Base-by-base conservation (phyloP, 2,329 filamentous ascomycete genomes). In the Orbilia oligospora region DNA sequence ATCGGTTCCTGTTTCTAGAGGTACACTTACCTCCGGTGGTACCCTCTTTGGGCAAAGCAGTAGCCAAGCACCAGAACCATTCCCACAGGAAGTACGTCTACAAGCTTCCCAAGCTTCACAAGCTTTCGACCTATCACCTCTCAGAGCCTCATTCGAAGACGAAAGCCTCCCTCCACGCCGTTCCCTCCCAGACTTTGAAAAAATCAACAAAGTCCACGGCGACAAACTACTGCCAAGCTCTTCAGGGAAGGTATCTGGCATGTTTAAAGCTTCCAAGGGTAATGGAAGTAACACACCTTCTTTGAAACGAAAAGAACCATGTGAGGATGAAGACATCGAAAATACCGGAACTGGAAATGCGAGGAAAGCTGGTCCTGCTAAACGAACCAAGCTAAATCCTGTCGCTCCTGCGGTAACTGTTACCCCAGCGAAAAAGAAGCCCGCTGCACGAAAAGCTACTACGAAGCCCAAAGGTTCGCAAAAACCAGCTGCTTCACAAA, bases 111-210 rank as follows among this genome's bases (percentile, higher is more conserved):
- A 76, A 36, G 10, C 49, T 38, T 67, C 71, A 46, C 73, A 76
- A 36, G 14, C n/a, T 16, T 18, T 48, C 30, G 49, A 51, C 10
- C 49, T 66, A 48, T 36, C 53, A 22, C 20, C 27, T 22, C 14
- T 20, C 10, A n/a, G 41, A 14, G 8, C 12, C 16, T 64, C 66
- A 18, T 30, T 68, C 20, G 68, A 78, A 56, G 46, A 53, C 2
- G 73, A 78, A 38, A 61, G 63, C 20, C 22, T 78, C 20, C 75
- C 75, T 27, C 75, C 75, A 41, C 75, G 68, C 12, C 75, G 75
- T 30, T 44, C 44, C 5, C 75, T 78, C 8, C 75, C 75, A 5
- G 75, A 78, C 20, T 78, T 78, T 27, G 75, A 78, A 10, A 72
- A 64, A 24, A 53, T 72, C 5, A 78, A 78, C 14, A 78, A 78